Percentiles rank a stretch among this genome's conserved stretches.
phyloP scores from a whole-genome alignment of 164 flowering plant species.

The Magnolia officinalis region DNA sequence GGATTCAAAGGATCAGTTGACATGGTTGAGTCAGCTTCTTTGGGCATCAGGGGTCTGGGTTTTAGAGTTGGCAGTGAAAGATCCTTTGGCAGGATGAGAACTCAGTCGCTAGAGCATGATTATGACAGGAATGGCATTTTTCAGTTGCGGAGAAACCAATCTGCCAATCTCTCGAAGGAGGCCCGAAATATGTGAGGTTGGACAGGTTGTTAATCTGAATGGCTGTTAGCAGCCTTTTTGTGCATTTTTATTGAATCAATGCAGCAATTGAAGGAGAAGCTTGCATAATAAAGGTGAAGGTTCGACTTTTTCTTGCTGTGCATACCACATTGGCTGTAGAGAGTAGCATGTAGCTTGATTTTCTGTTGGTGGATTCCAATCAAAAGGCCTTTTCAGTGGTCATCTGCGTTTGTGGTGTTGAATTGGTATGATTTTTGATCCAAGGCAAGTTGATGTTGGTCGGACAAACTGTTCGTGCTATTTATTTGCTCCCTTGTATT shows the following conservation, averaged over 20 bases:
- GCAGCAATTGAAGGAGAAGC: conserved; percentile 3
- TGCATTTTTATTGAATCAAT: neutral
- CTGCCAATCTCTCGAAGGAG: neutral
- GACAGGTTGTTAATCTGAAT: conserved; percentile 1
- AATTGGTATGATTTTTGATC: conserved; percentile 12
- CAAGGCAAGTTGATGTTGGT: conserved; percentile 4
- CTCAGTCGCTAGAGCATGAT: conserved; percentile 10
- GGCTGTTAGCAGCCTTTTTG: neutral
- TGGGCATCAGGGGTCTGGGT: conserved; percentile 16
- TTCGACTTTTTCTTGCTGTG: conserved; percentile 17
- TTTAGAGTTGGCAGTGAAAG: conserved; percentile 42
- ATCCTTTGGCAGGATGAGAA: conserved; percentile 21
- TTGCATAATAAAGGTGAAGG: conserved; percentile 11
- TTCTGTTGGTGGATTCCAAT: conserved; percentile 18
- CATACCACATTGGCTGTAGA: conserved; percentile 12
- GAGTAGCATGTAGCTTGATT: conserved; percentile 18
- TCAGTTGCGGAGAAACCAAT: conserved; percentile 25
- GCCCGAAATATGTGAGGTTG: neutral
- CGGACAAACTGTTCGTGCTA: neutral
- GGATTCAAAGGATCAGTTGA: conserved; percentile 23
- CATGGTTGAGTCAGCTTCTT: conserved; percentile 19
- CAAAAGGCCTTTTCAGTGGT: conserved; percentile 5
- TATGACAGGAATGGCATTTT: conserved; percentile 13
- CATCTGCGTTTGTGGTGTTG: conserved; percentile 16
- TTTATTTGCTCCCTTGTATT: neutral